Percentiles rank a stretch among this genome's conserved stretches.
phyloP scores from a whole-genome alignment of 192 early-diverging fungal genomes.

The Backusella mclennaniae region DNA sequence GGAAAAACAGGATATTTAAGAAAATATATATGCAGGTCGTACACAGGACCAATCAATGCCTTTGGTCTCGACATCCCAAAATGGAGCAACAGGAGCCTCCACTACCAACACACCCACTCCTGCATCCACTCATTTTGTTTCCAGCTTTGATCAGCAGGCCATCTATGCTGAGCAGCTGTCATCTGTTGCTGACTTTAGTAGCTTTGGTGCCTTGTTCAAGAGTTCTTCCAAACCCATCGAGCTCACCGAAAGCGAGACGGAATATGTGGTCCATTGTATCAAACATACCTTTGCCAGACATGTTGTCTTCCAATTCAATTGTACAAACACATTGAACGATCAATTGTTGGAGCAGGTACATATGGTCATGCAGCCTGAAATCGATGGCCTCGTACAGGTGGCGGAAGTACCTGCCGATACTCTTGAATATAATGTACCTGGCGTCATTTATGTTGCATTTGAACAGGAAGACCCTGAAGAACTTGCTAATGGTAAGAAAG shows the following conservation, averaged over 20 bases:
- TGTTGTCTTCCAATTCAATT: constrained; percentile 96
- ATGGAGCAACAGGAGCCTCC: background rate
- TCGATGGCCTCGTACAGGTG: constrained; percentile 62
- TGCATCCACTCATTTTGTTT: background rate
- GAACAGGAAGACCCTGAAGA: constrained; percentile 59
- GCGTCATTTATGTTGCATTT: constrained; percentile 85
- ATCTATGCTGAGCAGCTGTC: constrained; percentile 78
- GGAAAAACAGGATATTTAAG: too few relatives aligned
- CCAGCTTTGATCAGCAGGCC: constrained; percentile 60
- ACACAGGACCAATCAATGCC: constrained; percentile 1
- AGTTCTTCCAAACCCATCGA: constrained; percentile 70
- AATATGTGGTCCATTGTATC: constrained; percentile 91
- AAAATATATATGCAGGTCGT: background rate
- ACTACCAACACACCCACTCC: background rate
- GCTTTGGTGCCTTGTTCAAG: constrained; percentile 85
- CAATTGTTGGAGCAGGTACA: constrained; percentile 87
- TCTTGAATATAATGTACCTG: constrained; percentile 77
- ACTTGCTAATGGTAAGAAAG: constrained; percentile 53
- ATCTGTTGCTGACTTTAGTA: constrained; percentile 77
- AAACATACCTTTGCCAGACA: constrained; percentile 91
- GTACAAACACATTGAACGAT: constrained; percentile 94
- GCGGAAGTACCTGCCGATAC: constrained; percentile 69
- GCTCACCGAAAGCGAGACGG: constrained; percentile 94
- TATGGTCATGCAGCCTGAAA: constrained; percentile 74
- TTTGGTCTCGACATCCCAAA: background rate